phyloP scores from a whole-genome alignment of 352 stramenopile genomes.

The Phytophthora crassamura region DNA sequence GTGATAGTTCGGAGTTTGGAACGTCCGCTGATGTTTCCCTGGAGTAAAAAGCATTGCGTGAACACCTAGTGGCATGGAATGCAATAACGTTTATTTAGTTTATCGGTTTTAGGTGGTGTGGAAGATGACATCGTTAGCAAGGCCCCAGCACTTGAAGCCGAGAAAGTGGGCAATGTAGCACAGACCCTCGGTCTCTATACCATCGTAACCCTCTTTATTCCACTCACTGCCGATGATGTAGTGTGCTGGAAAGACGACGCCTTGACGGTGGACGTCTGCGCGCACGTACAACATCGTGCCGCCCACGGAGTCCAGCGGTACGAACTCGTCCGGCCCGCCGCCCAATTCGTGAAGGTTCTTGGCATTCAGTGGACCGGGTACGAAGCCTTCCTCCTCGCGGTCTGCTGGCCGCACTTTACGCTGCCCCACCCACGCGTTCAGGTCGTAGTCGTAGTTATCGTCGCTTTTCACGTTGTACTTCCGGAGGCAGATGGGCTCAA shows the following conservation, averaged over 20 bases:
- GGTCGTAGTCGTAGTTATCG: conserved; percentile 21
- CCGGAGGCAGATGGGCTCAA: conserved; percentile 20
- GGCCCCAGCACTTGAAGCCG: conserved; percentile 46
- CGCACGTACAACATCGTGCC: conserved; percentile 46
- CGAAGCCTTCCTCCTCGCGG: conserved; percentile 4
- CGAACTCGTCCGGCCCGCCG: neutral
- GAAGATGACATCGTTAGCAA: conserved; percentile 38
- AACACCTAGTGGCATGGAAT: too few species aligned
- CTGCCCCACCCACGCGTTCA: conserved; percentile 28
- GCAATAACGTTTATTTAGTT: too few species aligned
- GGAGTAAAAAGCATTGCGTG: too few species aligned
- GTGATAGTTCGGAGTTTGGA: too few species aligned
- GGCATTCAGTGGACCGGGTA: conserved; percentile 23
- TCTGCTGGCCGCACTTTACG: conserved; percentile 13
- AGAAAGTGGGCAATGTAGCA: conserved; percentile 45
- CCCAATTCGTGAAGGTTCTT: conserved; percentile 14
- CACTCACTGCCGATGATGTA: conserved; percentile 40
- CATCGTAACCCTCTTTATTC: conserved; percentile 29
- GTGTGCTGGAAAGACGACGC: conserved; percentile 40
- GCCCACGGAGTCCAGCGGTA: conserved; percentile 44
- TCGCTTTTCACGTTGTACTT: conserved; percentile 1
- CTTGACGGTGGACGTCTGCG: conserved; percentile 47
- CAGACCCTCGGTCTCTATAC: conserved; percentile 20
- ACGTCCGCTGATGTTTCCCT: too few species aligned
- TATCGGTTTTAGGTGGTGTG: conserved; percentile 7